Percentiles rank a stretch among this genome's conserved stretches.
These are phyloP conservation scores for Garcia nutans DNA, from an alignment of 345 rosid genomes.

Conservation along the genomic window DNA sequence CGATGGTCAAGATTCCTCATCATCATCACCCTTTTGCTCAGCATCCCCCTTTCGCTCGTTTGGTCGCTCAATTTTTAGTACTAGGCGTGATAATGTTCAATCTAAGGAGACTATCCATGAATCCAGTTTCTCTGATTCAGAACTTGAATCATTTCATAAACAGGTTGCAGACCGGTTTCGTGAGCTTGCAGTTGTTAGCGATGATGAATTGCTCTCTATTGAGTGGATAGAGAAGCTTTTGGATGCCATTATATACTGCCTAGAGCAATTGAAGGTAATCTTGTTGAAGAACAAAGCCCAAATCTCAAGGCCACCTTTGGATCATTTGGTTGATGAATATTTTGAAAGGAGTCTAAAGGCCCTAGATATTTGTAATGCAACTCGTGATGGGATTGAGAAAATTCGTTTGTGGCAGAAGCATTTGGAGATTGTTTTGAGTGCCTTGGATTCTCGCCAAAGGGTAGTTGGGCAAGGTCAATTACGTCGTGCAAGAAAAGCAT, in stretches of 20 bases:
- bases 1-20: conserved; percentile 20
- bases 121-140: conserved; percentile 13
- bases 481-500: conserved; percentile 43
- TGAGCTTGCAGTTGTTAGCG: conserved; percentile 29
- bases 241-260: conserved; percentile 38
- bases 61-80: conserved; percentile 30
- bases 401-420: conserved; percentile 70
- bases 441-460: conserved; percentile 36
- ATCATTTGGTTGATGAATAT: conserved; percentile 52
- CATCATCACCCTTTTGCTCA: background rate
- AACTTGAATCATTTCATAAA: conserved; percentile 36
- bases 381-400: conserved; percentile 80
- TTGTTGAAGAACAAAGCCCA: conserved; percentile 24
- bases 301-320: conserved; percentile 35
- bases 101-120: conserved; percentile 21
- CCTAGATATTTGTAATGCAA: conserved; percentile 80
- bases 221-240: conserved; percentile 46
- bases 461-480: conserved; percentile 35
- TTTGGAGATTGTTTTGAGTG: conserved; percentile 56
- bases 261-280: conserved; percentile 40
- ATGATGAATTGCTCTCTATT: conserved; percentile 42
- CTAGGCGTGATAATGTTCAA: conserved; percentile 27
- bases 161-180: conserved; percentile 32
- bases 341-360: conserved; percentile 79
- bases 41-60: conserved; percentile 6